Percentiles rank a stretch among this genome's conserved stretches.
Conservation (phyloP, 495 filamentous ascomycete species). For the Penicillium samsonianum region DNA sequence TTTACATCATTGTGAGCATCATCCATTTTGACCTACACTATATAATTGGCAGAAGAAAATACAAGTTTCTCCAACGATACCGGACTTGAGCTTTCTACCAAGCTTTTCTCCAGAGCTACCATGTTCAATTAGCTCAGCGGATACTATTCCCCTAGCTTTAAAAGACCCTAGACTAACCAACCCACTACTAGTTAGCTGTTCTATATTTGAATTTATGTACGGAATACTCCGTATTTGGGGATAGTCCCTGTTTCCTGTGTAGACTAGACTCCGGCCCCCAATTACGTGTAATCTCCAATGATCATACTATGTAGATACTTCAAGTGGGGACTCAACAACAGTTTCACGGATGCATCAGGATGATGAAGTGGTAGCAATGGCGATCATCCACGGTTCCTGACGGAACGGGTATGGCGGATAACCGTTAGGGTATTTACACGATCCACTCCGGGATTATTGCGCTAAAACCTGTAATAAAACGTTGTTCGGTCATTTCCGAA, state of each 20-base stretch:
- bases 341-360: slow-evolving; percentile 16
- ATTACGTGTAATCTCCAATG: neutral
- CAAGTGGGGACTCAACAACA: neutral
- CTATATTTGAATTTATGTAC: neutral
- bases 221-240: neutral
- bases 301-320: neutral
- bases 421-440: slow-evolving; percentile 6
- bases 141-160: neutral
- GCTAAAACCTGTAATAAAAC: slow-evolving; percentile 2
- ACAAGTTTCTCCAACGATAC: neutral
- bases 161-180: neutral
- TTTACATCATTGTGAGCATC: slow-evolving; percentile 44
- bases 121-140: neutral
- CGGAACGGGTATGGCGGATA: slow-evolving; percentile 6
- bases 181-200: slow-evolving; percentile 3
- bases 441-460: neutral
- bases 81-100: neutral
- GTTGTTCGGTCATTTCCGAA: slow-evolving; percentile 12
- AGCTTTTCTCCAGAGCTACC: neutral
- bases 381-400: slow-evolving; percentile 30
- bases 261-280: neutral
- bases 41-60: neutral
- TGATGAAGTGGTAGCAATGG: slow-evolving; percentile 26
- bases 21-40: slow-evolving; percentile 23
- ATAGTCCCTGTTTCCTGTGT: neutral